phyloP scores from a whole-genome alignment of 164 flowering plant genomes.

The Santalum album region DNA sequence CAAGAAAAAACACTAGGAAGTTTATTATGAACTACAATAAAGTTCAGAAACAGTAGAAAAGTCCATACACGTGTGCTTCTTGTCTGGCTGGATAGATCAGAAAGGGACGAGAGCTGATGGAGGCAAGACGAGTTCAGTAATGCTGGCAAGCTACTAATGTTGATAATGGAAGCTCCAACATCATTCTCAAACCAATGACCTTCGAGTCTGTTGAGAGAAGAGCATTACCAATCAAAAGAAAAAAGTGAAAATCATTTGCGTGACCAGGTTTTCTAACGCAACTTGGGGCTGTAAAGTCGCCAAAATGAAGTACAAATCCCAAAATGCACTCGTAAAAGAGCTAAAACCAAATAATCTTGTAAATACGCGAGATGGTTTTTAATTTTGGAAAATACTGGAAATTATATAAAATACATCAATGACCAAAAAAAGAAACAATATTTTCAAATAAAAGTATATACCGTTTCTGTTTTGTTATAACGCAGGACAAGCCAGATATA shows the following conservation, averaged over 20 bases:
- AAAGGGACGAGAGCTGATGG: slow-evolving; percentile 46
- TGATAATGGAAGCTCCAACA: slow-evolving; percentile 54
- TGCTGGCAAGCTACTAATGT: slow-evolving; percentile 81
- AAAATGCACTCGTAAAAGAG: neutral
- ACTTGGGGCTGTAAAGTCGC: neutral
- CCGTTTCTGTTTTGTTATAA: slow-evolving; percentile 38
- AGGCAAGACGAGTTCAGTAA: slow-evolving; percentile 80
- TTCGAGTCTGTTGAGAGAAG: slow-evolving; percentile 58
- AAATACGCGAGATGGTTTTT: neutral
- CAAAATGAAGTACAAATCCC: neutral
- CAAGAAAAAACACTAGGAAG: neutral
- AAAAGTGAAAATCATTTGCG: neutral
- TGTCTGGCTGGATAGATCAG: slow-evolving; percentile 38
- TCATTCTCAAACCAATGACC: slow-evolving; percentile 68
- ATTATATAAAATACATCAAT: neutral
- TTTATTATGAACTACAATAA: neutral
- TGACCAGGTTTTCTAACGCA: neutral
- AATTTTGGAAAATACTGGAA: neutral
- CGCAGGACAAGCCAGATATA: slow-evolving; percentile 73
- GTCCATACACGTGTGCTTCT: slow-evolving; percentile 44
- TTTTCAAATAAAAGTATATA: too few species aligned
- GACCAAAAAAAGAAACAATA: too few species aligned
- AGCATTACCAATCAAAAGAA: too few species aligned
- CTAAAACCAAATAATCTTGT: too few species aligned
- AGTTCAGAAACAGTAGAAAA: neutral